Evolutionary conservation across 805 yeast genomes (phyloP).

Genomic region (Ogataea ramenticola): DNA sequence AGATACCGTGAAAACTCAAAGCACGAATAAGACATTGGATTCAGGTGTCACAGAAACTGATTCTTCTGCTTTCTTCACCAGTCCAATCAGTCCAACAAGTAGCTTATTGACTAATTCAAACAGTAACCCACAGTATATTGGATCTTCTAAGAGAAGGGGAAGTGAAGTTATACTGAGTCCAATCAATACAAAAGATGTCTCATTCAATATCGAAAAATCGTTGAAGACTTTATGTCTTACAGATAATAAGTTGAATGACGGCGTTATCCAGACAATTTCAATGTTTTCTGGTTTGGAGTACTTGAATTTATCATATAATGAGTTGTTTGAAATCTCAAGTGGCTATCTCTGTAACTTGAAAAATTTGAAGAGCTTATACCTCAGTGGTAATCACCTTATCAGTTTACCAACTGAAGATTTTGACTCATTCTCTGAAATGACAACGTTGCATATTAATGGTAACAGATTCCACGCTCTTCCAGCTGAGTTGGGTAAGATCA

Average conservation of each 20-base stretch:
- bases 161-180: slow-evolving; percentile 7
- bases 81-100: neutral
- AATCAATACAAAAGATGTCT: neutral
- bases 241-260: slow-evolving; percentile 79
- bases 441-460: slow-evolving; percentile 65
- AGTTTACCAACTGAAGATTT: slow-evolving; percentile 84
- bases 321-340: slow-evolving; percentile 69
- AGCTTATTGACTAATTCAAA: no score
- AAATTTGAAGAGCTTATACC: slow-evolving; percentile 53
- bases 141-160: slow-evolving; percentile 5
- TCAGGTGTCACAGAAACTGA: neutral
- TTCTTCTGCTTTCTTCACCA: neutral
- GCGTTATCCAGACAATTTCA: slow-evolving; percentile 62
- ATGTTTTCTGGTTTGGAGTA: slow-evolving; percentile 48
- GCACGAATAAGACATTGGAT: neutral
- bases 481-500: slow-evolving; percentile 71
- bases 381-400: slow-evolving; percentile 78
- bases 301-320: slow-evolving; percentile 80
- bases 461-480: slow-evolving; percentile 84
- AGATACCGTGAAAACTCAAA: neutral
- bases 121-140: neutral
- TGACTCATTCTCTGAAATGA: slow-evolving; percentile 49
- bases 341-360: slow-evolving; percentile 58
- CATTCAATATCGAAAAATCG: slow-evolving; percentile 16
- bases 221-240: slow-evolving; percentile 58